phyloP scores from a whole-genome alignment of 768 basidiomycete species.

The Cubamyces sp. region DNA sequence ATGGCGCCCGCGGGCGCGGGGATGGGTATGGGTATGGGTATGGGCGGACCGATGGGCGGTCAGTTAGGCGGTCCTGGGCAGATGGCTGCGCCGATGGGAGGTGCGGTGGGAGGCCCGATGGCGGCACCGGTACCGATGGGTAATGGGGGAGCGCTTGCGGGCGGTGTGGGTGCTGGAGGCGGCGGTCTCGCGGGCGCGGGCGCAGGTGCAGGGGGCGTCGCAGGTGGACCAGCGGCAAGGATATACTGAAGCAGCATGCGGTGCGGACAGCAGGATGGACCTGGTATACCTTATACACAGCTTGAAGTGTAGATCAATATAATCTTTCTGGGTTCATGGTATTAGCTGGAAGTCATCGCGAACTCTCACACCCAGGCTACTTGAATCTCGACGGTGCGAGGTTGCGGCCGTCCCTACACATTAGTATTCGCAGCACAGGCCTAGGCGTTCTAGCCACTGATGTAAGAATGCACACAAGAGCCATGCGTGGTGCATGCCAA shows the following conservation, averaged over 20 bases:
- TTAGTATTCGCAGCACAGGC: too few relatives aligned
- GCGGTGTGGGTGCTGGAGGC: neutral
- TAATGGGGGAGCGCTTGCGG: slow-evolving; percentile 1
- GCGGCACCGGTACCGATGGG: neutral
- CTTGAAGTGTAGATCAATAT: too few relatives aligned
- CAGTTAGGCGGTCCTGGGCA: neutral
- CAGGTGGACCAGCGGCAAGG: neutral
- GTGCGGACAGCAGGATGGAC: neutral
- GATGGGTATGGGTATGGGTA: neutral
- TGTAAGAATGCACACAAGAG: too few relatives aligned
- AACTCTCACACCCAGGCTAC: too few relatives aligned
- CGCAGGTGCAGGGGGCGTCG: neutral
- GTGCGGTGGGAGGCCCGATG: neutral
- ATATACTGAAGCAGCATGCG: neutral
- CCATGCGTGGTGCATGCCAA: too few relatives aligned
- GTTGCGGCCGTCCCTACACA: too few relatives aligned
- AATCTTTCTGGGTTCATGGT: too few relatives aligned
- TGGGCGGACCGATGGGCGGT: neutral
- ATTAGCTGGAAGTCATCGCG: too few relatives aligned
- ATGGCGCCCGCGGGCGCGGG: neutral
- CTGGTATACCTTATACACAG: too few relatives aligned
- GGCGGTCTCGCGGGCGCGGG: neutral
- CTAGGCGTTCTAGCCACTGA: too few relatives aligned
- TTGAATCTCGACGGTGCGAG: too few relatives aligned
- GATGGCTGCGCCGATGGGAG: neutral